These are phyloP conservation scores for Tetrapisispora nanseiensis DNA, from an alignment of 805 yeast species.

Conservation along the genomic window DNA sequence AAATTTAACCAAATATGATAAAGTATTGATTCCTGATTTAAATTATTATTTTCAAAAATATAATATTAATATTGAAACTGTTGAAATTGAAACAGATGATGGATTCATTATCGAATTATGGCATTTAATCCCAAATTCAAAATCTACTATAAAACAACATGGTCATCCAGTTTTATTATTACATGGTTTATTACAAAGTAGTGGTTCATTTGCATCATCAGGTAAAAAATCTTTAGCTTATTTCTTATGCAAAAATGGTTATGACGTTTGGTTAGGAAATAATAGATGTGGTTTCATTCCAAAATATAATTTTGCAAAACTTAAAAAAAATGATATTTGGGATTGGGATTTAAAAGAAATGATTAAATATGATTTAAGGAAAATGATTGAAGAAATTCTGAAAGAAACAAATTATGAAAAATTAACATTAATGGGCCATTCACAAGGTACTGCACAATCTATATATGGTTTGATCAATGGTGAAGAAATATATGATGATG, in stretches of 20 bases:
- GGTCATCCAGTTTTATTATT: conserved; percentile 62
- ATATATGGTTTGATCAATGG: conserved; percentile 54
- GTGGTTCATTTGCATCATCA: conserved; percentile 73
- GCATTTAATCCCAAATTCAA: conserved; percentile 28
- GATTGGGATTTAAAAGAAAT: conserved; percentile 83
- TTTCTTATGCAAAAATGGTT: conserved; percentile 44
- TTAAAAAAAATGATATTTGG: conserved; percentile 38
- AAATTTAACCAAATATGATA: conserved; percentile 18
- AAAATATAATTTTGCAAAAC: conserved; percentile 38
- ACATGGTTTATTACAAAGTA: conserved; percentile 82
- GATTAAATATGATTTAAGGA: conserved; percentile 68
- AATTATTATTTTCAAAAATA: conserved; percentile 57
- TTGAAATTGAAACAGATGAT: conserved; percentile 63
- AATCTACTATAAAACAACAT: conserved; percentile 12
- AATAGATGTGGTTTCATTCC: conserved; percentile 82
- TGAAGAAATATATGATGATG: conserved; percentile 9
- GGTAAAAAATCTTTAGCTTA: conserved; percentile 72
- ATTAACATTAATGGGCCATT: conserved; percentile 66
- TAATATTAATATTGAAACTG: conserved; percentile 50
- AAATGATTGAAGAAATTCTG: conserved; percentile 56
- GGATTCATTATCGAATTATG: conserved; percentile 63
- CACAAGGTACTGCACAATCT: conserved; percentile 88
- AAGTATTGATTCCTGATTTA: conserved; percentile 41
- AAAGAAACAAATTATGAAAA: conserved; percentile 31
- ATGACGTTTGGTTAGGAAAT: conserved; percentile 87